phyloP scores from a whole-genome alignment of 2,329 filamentous ascomycete genomes.

The Fusarium pilosicola region DNA sequence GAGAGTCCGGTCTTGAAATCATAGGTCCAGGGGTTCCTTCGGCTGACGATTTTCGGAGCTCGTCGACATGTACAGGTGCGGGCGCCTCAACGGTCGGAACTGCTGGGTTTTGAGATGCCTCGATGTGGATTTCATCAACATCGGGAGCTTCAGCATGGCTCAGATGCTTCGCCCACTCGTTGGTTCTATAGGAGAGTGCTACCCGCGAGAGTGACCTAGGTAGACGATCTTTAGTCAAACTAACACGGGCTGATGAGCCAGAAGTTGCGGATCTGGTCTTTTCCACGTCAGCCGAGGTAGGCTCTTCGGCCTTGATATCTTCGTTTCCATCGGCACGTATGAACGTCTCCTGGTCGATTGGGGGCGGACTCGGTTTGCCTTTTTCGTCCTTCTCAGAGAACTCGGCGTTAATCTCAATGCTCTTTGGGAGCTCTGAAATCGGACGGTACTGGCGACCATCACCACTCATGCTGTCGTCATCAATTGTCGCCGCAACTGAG shows the following conservation, averaged over 20 bases:
- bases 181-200: conserved; percentile 85
- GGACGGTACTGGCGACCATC: conserved; percentile 49
- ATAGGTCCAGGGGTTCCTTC: conserved; percentile 55
- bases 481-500: conserved; percentile 68
- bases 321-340: conserved; percentile 9
- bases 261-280: conserved; percentile 56
- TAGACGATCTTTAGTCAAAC: conserved; percentile 69
- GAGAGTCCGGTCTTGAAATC: conserved; percentile 45
- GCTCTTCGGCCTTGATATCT: conserved; percentile 9
- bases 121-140: conserved; percentile 66
- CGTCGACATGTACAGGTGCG: conserved; percentile 70
- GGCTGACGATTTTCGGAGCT: conserved; percentile 71
- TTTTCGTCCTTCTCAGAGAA: conserved; percentile 44
- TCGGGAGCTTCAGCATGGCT: conserved; percentile 79
- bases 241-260: conserved; percentile 55
- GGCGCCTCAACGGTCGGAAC: conserved; percentile 56
- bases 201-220: conserved; percentile 79
- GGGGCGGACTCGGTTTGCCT: conserved; percentile 14
- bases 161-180: conserved; percentile 96
- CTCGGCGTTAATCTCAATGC: conserved; percentile 55
- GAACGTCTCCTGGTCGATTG: conserved; percentile 14
- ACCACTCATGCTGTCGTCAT: conserved; percentile 59
- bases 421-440: conserved; percentile 38
- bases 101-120: conserved; percentile 44
- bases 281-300: conserved; percentile 40